Evolutionary conservation across 2,329 filamentous ascomycete genomes (phyloP).

Genomic region (Myriosclerotinia duriaeana): DNA sequence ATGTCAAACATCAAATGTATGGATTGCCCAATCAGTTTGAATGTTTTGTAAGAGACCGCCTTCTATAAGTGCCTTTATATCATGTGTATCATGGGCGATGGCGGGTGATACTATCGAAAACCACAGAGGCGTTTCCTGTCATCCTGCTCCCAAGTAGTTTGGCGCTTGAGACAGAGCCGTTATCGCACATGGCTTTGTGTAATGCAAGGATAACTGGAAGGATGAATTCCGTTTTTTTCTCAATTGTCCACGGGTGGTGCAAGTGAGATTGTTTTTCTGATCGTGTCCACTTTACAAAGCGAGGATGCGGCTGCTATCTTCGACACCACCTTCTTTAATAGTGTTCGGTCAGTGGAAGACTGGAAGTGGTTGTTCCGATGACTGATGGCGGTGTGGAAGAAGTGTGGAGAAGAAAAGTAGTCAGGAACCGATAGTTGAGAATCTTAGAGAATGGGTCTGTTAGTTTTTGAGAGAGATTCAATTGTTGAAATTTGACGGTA

Average conservation of each 20-base stretch:
- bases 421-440: constrained; percentile 7
- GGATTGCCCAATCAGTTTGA: background rate
- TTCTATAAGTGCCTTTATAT: background rate
- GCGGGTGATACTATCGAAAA: constrained; percentile 2
- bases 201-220: background rate
- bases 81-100: background rate
- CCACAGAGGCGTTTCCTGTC: background rate
- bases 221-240: background rate
- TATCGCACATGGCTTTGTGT: constrained; percentile 13
- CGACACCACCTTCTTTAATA: constrained; percentile 9
- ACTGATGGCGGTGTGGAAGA: constrained; percentile 16
- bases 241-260: too few relatives aligned
- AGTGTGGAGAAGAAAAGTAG: constrained; percentile 12
- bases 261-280: background rate
- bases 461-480: too few relatives aligned
- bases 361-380: background rate
- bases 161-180: background rate
- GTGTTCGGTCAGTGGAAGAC: constrained; percentile 1
- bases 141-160: background rate
- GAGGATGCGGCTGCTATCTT: constrained; percentile 1
- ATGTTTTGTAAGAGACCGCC: background rate
- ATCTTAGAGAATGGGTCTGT: too few relatives aligned
- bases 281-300: constrained; percentile 8
- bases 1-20: background rate
- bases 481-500: background rate